Evolutionary conservation across 2,329 filamentous ascomycete genomes (phyloP).

Genomic region (Achaetomium macrosporum): DNA sequence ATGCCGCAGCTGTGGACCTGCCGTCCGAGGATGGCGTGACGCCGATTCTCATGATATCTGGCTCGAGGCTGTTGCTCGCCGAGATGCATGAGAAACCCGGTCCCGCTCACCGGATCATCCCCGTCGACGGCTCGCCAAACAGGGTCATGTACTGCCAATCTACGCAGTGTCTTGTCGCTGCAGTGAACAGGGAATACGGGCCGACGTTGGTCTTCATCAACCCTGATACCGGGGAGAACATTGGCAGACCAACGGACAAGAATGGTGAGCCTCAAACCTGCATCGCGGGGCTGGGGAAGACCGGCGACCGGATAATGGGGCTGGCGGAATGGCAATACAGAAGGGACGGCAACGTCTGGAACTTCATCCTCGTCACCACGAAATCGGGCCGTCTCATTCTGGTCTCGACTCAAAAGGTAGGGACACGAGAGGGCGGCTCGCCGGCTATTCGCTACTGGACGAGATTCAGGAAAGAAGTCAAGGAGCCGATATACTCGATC

Average conservation of each 20-base stretch:
- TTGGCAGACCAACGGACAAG: conserved; percentile 43
- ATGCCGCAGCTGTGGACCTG: conserved; percentile 40
- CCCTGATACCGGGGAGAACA: conserved; percentile 45
- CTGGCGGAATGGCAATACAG: conserved; percentile 59
- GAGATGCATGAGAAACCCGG: conserved; percentile 43
- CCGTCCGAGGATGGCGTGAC: conserved; percentile 34
- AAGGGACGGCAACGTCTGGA: conserved; percentile 52
- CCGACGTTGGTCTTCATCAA: conserved; percentile 53
- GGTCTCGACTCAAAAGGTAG: conserved; percentile 41
- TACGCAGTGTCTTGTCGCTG: conserved; percentile 50
- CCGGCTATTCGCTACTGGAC: conserved; percentile 47
- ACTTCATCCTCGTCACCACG: conserved; percentile 57
- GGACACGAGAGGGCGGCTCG: conserved; percentile 19
- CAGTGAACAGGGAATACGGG: conserved; percentile 37
- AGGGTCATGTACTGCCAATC: conserved; percentile 50
- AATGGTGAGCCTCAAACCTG: conserved; percentile 39
- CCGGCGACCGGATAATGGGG: conserved; percentile 53
- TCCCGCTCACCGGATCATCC: conserved; percentile 45
- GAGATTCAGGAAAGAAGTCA: conserved; percentile 42
- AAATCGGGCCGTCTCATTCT: conserved; percentile 50
- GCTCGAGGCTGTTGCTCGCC: conserved; percentile 46
- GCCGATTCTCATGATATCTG: conserved; percentile 45
- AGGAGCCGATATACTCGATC: conserved; percentile 50
- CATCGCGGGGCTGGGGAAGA: conserved; percentile 51
- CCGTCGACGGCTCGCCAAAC: conserved; percentile 42